Base-by-base conservation (phyloP, 2,329 filamentous ascomycete genomes). In the Biscogniauxia mediterranea region DNA sequence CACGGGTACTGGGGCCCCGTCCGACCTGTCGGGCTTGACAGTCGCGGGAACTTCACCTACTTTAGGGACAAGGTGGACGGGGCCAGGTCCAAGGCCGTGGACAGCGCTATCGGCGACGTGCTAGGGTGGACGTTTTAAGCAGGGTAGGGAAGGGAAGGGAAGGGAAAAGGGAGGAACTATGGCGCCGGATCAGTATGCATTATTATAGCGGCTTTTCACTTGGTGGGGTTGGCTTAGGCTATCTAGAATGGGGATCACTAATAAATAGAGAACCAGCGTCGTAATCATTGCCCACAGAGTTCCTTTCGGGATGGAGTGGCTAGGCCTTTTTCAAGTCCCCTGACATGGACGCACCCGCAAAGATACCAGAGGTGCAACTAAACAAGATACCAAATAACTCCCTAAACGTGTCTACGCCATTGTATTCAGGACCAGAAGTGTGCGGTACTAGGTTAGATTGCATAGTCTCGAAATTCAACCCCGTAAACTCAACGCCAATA, bases 351-450 rank as follows among this genome's bases (percentile, higher is more conserved):
- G 92, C 92, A 19, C 93, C 93, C 61, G 86, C 83, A 73, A 85
- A 84, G 64, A 85, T 87, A 23, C 83, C 82, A 2, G 78, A 83
- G 1, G 82, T 85, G 21, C 82, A 81, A 42, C 92, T 91, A 68
- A 95, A 96, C 1, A 96, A 78, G 64, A 96, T 92, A 2, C 92
- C 93, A 76, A 96, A 96, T 8, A 96, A 79, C 66, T 92, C 87
- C 63, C 93, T 89, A 67, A 93, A 96, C 15, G 83, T 93, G 64
- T 89, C 86, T 51, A 85, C 78, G 7, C 86, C 88, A 42, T 79
- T 79, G 60, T 88, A 83, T 55, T 87, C 82, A 61, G 83, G 86
- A 21, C 86, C 87, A 55, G 83, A 83, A 2, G 85, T 83, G 49
- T 88, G 88, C 60, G 92, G 92, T 61, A 89, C 81, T 23, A 96